Evolutionary conservation across 2,329 filamentous ascomycete species (phyloP).

Genomic region (Fusarium buxicola): DNA sequence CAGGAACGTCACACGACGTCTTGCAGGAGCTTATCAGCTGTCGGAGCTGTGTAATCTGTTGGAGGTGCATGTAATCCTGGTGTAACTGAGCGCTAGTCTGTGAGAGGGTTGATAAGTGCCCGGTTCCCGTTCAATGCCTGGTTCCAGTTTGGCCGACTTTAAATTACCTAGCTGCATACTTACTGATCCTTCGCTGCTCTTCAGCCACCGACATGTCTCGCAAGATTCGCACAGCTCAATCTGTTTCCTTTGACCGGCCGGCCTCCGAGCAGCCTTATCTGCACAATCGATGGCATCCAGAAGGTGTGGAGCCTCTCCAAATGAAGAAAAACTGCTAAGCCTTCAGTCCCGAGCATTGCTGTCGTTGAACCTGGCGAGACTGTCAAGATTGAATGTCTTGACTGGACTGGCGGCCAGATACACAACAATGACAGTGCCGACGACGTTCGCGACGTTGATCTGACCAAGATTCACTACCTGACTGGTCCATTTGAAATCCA

Average conservation of each 20-base stretch:
- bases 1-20: conserved; percentile 24
- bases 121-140: too few species aligned
- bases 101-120: too few species aligned
- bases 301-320: conserved; percentile 66
- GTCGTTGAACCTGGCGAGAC: conserved; percentile 85
- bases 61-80: too few species aligned
- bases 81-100: too few species aligned
- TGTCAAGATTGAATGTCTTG: conserved; percentile 92
- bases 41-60: conserved; percentile 24
- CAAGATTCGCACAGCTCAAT: conserved; percentile 42
- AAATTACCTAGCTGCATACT: background rate
- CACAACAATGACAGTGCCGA: conserved; percentile 91
- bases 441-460: conserved; percentile 84
- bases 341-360: conserved; percentile 76
- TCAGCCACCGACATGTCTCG: conserved; percentile 36
- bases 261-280: conserved; percentile 43
- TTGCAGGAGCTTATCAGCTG: conserved; percentile 28
- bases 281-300: conserved; percentile 89
- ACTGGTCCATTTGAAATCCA: conserved; percentile 91
- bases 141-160: background rate
- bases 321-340: background rate
- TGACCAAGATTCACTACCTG: conserved; percentile 88
- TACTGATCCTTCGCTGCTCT: too few species aligned
- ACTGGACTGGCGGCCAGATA: conserved; percentile 89
- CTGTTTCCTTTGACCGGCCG: conserved; percentile 43